Conservation (phyloP, 352 stramenopile species). For the Nothophytophthora sp. region DNA sequence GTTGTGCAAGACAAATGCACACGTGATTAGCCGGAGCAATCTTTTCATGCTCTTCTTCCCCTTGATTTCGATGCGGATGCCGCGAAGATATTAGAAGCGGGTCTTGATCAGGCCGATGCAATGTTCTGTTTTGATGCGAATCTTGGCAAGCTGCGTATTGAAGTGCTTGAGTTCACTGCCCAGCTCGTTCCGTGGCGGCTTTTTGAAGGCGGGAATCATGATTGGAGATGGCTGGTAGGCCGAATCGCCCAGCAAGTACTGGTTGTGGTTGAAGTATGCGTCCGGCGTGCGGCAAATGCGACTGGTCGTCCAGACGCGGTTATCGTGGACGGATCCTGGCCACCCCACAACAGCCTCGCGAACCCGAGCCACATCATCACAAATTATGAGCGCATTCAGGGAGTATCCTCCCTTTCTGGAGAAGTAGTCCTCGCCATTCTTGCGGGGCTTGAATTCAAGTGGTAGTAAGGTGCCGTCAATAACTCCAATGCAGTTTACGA, state of each 20-base stretch:
- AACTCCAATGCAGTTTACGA: constrained; percentile 26
- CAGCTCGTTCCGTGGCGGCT: not conserved
- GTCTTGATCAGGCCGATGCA: constrained; percentile 20
- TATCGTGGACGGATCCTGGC: constrained; percentile 30
- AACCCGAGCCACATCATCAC: constrained; percentile 20
- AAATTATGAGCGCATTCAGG: constrained; percentile 19
- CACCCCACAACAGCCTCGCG: constrained; percentile 23
- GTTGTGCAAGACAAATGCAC: constrained; percentile 14
- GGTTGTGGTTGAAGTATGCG: constrained; percentile 2
- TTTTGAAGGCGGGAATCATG: constrained; percentile 21
- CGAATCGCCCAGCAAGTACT: constrained; percentile 32
- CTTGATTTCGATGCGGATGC: constrained; percentile 1
- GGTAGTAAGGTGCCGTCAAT: constrained; percentile 26
- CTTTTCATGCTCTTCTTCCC: constrained; percentile 7
- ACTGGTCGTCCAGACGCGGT: constrained; percentile 24
- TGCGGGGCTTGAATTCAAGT: constrained; percentile 13
- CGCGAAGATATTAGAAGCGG: constrained; percentile 14
- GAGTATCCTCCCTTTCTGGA: constrained; percentile 24
- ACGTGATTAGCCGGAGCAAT: constrained; percentile 6
- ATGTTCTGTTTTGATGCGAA: constrained; percentile 19
- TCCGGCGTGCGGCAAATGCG: not conserved
- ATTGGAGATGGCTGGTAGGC: constrained; percentile 20
- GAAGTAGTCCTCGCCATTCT: constrained; percentile 33
- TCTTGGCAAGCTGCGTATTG: constrained; percentile 17
- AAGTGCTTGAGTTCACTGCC: constrained; percentile 5